Base-by-base conservation (phyloP, 352 stramenopile species). In the Pythium phragmiticola region DNA sequence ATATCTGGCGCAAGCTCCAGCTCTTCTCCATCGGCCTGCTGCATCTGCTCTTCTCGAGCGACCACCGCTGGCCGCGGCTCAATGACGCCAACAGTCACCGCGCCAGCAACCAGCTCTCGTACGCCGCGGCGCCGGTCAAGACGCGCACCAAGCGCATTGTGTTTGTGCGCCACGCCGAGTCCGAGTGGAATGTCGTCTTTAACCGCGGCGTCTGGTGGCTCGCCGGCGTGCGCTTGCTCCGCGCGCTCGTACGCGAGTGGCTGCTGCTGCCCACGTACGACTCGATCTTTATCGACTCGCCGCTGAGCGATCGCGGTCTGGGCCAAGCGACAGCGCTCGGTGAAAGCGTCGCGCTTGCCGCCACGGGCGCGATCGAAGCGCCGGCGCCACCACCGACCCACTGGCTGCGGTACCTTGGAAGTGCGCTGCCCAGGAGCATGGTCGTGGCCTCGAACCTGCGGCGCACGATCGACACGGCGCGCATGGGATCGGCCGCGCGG, bases 181-280 rank as follows among this genome's bases (percentile, higher is more conserved):
- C 84, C 46, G 81, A 92, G 65, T 95, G 88, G 88, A 96, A 96
- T 66, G 77, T 88, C 52, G 71, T 95, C 39, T 96, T 96, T 57
- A 96, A 96, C 60, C 88, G 88, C 45, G 83, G 85, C 37, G 28
- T 86, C 3, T 77, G 75, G 60, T 72, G 75, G 46, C 66, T 69
- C 11, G 73, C 70, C n/a, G 45, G 84, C 7, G 57, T 78, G 51
- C 69, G 63, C 47, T 70, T 96, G 36, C 37, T 87, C 5, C 80
- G 74, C 26, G 75, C 87, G 0, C 61, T 92, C 7, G 66, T 75
- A 36, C 73, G 74, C 21, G 88, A 96, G 67, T 90, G 82, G 72
- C 72, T 89, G 14, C 53, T 92, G 69, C 66, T 89, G 2, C 75
- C 79, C 3, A 89, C 84, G 19, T 60, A 59, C 17, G 76, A 94